Percentiles rank a stretch among this genome's conserved stretches.
These are phyloP conservation scores for Wickerhamiella hasegawae DNA, from an alignment of 805 yeast species.

Conservation along the genomic window DNA sequence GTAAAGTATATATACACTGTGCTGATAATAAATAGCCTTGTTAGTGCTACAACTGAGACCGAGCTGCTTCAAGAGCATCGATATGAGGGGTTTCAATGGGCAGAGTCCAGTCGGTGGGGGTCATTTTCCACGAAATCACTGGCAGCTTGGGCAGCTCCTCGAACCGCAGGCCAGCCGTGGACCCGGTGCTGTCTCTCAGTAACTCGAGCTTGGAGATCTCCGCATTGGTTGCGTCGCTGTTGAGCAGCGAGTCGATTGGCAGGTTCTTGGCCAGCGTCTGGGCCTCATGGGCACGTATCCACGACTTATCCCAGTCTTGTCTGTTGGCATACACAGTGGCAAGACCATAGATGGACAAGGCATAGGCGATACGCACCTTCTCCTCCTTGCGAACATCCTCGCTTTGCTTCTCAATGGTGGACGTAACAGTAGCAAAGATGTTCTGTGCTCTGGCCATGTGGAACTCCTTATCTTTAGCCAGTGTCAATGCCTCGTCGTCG, in stretches of 20 bases:
- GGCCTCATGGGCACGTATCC: slow-evolving; percentile 47
- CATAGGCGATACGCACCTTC: slow-evolving; percentile 45
- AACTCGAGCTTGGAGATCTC: slow-evolving; percentile 40
- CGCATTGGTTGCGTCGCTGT: slow-evolving; percentile 46
- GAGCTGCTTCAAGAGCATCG: too few species aligned
- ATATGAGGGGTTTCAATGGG: too few species aligned
- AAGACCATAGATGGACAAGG: slow-evolving; percentile 68
- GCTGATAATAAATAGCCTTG: neutral
- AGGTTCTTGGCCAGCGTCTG: slow-evolving; percentile 51
- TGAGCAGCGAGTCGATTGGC: slow-evolving; percentile 44
- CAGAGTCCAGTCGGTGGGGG: neutral
- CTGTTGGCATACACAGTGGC: slow-evolving; percentile 63
- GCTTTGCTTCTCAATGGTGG: slow-evolving; percentile 7
- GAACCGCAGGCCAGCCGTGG: too few species aligned
- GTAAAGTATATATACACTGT: neutral
- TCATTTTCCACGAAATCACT: slow-evolving; percentile 6
- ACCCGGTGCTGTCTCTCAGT: slow-evolving; percentile 1
- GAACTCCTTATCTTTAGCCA: too few species aligned
- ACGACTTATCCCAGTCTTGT: slow-evolving; percentile 41
- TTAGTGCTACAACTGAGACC: neutral
- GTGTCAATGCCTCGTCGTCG: neutral
- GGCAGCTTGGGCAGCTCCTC: slow-evolving; percentile 3
- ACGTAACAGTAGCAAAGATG: slow-evolving; percentile 10
- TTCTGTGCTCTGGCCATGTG: too few species aligned
- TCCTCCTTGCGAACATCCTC: slow-evolving; percentile 9